Conservation (phyloP, 805 yeast species). For the Pichia eremophila region DNA sequence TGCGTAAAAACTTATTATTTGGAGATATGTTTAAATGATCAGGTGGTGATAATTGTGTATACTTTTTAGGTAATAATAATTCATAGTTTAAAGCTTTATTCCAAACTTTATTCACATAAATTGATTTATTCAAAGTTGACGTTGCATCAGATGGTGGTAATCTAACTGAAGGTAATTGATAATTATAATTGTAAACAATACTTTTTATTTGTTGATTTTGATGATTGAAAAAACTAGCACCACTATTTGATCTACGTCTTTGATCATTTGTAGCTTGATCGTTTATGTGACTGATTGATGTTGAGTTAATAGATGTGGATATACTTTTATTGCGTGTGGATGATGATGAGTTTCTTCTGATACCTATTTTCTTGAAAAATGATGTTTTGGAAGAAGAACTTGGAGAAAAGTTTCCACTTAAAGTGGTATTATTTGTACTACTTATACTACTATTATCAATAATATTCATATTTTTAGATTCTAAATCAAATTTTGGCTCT, state of each 20-base stretch:
- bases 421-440: not conserved
- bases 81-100: slow-evolving; percentile 62
- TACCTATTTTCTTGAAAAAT: slow-evolving; percentile 19
- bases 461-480: not conserved
- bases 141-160: slow-evolving; percentile 50
- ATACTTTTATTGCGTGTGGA: not conserved
- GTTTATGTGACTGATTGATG: not conserved
- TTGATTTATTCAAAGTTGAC: slow-evolving; percentile 58
- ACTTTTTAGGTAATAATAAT: slow-evolving; percentile 62
- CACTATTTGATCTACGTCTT: slow-evolving; percentile 1
- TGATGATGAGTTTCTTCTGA: slow-evolving; percentile 9
- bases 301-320: not conserved
- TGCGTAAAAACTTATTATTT: slow-evolving; percentile 4
- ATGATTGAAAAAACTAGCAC: not conserved
- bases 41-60: slow-evolving; percentile 49
- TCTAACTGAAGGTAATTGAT: slow-evolving; percentile 39
- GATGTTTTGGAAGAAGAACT: slow-evolving; percentile 1
- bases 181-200: slow-evolving; percentile 27
- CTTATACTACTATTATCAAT: not conserved
- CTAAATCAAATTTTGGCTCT: slow-evolving; percentile 8
- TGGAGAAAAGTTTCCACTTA: not conserved
- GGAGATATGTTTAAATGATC: not conserved
- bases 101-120: slow-evolving; percentile 71
- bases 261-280: not conserved
- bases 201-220: not conserved